Conservation (phyloP, 352 stramenopile genomes). For the Thalassiosira livingstoniorum region DNA sequence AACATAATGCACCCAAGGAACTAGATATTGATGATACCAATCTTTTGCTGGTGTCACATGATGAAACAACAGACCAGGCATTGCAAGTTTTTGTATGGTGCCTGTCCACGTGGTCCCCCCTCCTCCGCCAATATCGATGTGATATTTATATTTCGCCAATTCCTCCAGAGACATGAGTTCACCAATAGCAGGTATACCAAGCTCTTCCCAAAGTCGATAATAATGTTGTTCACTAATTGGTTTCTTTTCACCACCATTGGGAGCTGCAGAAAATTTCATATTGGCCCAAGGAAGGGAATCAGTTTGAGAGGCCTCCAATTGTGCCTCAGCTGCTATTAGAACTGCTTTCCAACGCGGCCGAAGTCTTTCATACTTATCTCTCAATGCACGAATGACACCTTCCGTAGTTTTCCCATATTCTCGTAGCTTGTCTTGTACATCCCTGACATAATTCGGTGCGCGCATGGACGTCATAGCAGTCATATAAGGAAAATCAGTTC, state of each 20-base stretch:
- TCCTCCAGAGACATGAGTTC: conserved; percentile 1
- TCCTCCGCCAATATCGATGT: conserved; percentile 11
- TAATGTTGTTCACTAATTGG: neutral
- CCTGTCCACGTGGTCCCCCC: conserved; percentile 18
- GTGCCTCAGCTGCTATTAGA: neutral
- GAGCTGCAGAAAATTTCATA: conserved; percentile 9
- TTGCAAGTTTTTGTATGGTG: conserved; percentile 26
- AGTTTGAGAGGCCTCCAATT: neutral
- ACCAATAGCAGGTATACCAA: conserved; percentile 3
- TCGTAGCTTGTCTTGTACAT: neutral
- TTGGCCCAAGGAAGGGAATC: neutral
- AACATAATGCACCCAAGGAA: conserved; percentile 51
- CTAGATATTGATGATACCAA: conserved; percentile 44
- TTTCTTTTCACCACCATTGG: neutral
- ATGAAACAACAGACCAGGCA: conserved; percentile 23
- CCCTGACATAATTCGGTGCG: neutral
- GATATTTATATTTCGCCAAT: conserved; percentile 27
- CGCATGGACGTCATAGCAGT: neutral
- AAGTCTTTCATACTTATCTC: neutral
- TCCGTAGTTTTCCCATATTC: neutral
- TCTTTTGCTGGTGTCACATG: conserved; percentile 32
- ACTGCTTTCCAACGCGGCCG: conserved; percentile 11
- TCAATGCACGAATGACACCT: conserved; percentile 1
- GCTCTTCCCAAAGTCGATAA: conserved; percentile 1
- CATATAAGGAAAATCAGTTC: conserved; percentile 7